Evolutionary conservation across 768 basidiomycete genomes (phyloP), one percentile per base, ranked within the genome.

Genomic region (Mycena indigotica): DNA sequence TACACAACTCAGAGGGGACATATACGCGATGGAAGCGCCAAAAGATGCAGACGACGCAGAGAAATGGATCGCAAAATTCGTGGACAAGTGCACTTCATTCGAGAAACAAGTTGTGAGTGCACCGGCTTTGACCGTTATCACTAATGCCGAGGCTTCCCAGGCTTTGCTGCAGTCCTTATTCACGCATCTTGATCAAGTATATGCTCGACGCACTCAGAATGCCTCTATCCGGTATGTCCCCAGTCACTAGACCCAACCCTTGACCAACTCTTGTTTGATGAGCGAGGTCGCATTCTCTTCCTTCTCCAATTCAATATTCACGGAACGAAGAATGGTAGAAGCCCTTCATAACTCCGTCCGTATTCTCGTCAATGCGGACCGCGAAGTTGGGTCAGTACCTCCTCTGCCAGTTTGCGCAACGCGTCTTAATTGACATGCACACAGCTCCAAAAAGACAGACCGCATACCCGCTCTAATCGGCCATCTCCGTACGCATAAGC

Each of bases 141-240:
- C 51, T 13, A 8, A 23, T n/a, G 23, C 28, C 52, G 26, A 30
- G 35, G 19, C 40, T 38, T 51, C 23, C 48, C 17, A 90, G 88
- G 69, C 73, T 3, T 71, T 91, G 19, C 66, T 92, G 2, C 72
- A 80, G 59, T 86, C 86, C 0, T 70, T 92, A 24, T 71, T 92
- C 51, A 82, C 89, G 2, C 88, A 87, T 67, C 71, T 93, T 50
- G 90, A 94, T 66, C 83, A 88, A 65, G 77, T 79, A 0, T 91
- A 86, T 61, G 77, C 90, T 10, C 65, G 72, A 74, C 38, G 70
- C 78, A 28, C 71, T 73, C 25, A 70, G 73, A 13, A 54, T 75
- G 63, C 65, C 6, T 72, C 69, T 15, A 79, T 87, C 45, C 78
- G 71, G 89, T 88, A 61, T 21, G 77, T 68, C 16, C 3, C 12